These are phyloP conservation scores for Arthroderma uncinatum DNA, from an alignment of 2,329 filamentous ascomycete species.

Conservation along the genomic window DNA sequence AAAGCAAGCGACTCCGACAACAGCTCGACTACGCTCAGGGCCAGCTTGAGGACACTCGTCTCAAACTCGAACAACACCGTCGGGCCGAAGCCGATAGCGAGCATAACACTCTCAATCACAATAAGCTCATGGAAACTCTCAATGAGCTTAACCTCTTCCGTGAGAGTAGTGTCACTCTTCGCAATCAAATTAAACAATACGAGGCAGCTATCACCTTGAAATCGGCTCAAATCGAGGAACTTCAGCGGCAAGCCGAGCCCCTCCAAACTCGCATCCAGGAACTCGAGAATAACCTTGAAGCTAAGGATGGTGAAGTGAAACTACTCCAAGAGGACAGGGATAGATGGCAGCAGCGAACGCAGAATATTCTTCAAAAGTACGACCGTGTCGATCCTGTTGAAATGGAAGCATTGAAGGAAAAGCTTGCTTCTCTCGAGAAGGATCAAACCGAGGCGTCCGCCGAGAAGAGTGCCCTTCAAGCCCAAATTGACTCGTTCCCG, in stretches of 20 bases:
- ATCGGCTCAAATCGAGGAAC: constrained; percentile 59
- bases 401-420: constrained; percentile 76
- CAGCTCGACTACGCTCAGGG: constrained; percentile 77
- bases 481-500: constrained; percentile 39
- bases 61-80: constrained; percentile 86
- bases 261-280: constrained; percentile 70
- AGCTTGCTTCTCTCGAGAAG: constrained; percentile 53
- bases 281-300: constrained; percentile 67
- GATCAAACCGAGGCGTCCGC: constrained; percentile 56
- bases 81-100: constrained; percentile 62
- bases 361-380: constrained; percentile 92
- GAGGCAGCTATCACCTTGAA: constrained; percentile 67
- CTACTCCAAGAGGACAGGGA: constrained; percentile 85
- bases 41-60: constrained; percentile 76
- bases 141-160: constrained; percentile 93
- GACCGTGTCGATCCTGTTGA: constrained; percentile 90
- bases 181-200: constrained; percentile 71
- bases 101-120: constrained; percentile 65
- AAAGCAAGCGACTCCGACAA: constrained; percentile 77
- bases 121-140: constrained; percentile 85
- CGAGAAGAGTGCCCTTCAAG: constrained; percentile 41
- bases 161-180: constrained; percentile 83
- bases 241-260: constrained; percentile 66
- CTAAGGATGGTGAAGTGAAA: constrained; percentile 77
- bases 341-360: constrained; percentile 88